Evolutionary conservation across 768 basidiomycete genomes (phyloP).

Genomic region (Lepiota subincarnata): DNA sequence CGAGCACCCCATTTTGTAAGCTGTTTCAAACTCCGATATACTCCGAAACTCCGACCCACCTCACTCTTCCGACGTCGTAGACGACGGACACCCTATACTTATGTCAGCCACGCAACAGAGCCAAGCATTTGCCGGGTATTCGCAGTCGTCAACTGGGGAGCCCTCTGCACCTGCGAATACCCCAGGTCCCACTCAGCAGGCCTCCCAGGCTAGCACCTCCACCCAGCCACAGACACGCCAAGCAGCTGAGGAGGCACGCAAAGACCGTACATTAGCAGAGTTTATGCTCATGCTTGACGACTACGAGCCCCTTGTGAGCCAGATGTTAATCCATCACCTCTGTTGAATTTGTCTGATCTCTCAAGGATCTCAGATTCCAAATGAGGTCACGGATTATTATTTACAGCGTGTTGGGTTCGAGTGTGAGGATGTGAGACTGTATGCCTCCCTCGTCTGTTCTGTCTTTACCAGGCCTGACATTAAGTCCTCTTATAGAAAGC

Average conservation of each 20-base stretch:
- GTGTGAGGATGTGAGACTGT: conserved; percentile 92
- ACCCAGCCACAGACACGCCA: conserved; percentile 51
- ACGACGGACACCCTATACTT: conserved; percentile 15
- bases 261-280: conserved; percentile 88
- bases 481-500: conserved; percentile 62
- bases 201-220: conserved; percentile 30
- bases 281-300: conserved; percentile 96
- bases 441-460: conserved; percentile 5
- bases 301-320: conserved; percentile 84
- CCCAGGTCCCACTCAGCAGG: conserved; percentile 16
- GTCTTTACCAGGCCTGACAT: neutral
- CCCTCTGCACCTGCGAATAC: conserved; percentile 14
- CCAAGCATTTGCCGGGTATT: conserved; percentile 9
- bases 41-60: conserved; percentile 30
- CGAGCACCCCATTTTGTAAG: conserved; percentile 14
- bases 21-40: conserved; percentile 17
- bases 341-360: neutral
- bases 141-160: conserved; percentile 10
- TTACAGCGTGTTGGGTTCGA: conserved; percentile 95
- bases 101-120: conserved; percentile 31
- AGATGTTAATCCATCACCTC: neutral
- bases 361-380: conserved; percentile 68
- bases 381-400: conserved; percentile 97
- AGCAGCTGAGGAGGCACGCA: conserved; percentile 75
- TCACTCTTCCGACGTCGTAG: conserved; percentile 9